These are phyloP conservation scores for Lagenidium sp. DNA, from an alignment of 352 stramenopile genomes.

Conservation along the genomic window DNA sequence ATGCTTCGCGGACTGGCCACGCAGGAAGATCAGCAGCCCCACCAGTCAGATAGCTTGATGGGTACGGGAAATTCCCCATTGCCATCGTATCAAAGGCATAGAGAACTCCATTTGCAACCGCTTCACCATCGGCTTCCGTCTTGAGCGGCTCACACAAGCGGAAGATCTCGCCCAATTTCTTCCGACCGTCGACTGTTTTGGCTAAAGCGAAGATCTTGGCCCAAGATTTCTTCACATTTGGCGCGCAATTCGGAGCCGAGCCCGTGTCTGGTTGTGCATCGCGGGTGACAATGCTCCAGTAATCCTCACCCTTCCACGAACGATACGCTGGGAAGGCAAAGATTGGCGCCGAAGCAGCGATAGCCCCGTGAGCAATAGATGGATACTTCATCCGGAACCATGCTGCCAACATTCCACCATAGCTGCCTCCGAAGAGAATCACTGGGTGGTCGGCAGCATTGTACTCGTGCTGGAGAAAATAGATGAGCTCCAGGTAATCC, in stretches of 20 bases:
- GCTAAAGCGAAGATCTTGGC: slow-evolving; percentile 61
- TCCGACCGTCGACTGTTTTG: slow-evolving; percentile 41
- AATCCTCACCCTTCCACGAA: slow-evolving; percentile 57
- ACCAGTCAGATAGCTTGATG: slow-evolving; percentile 89
- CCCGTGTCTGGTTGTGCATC: slow-evolving; percentile 65
- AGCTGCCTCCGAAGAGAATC: slow-evolving; percentile 93
- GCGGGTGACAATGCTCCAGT: slow-evolving; percentile 76
- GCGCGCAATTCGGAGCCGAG: slow-evolving; percentile 63
- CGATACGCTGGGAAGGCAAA: slow-evolving; percentile 76
- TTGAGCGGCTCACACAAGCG: slow-evolving; percentile 53
- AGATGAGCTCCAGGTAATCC: slow-evolving; percentile 89
- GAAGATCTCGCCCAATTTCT: slow-evolving; percentile 51
- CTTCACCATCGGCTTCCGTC: slow-evolving; percentile 29
- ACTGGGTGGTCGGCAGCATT: slow-evolving; percentile 69
- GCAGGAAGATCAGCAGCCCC: slow-evolving; percentile 68
- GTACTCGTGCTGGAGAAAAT: slow-evolving; percentile 71
- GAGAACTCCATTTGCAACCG: slow-evolving; percentile 63
- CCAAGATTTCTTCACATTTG: slow-evolving; percentile 79
- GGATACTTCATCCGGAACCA: slow-evolving; percentile 97
- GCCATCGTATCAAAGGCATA: slow-evolving; percentile 90
- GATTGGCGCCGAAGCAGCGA: slow-evolving; percentile 92
- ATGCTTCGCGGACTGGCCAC: slow-evolving; percentile 91
- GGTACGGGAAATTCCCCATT: slow-evolving; percentile 95
- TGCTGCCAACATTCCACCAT: slow-evolving; percentile 92
- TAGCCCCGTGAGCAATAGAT: slow-evolving; percentile 83